phyloP scores from a whole-genome alignment of 306 rosid species.

The Dalbergia cultrata region DNA sequence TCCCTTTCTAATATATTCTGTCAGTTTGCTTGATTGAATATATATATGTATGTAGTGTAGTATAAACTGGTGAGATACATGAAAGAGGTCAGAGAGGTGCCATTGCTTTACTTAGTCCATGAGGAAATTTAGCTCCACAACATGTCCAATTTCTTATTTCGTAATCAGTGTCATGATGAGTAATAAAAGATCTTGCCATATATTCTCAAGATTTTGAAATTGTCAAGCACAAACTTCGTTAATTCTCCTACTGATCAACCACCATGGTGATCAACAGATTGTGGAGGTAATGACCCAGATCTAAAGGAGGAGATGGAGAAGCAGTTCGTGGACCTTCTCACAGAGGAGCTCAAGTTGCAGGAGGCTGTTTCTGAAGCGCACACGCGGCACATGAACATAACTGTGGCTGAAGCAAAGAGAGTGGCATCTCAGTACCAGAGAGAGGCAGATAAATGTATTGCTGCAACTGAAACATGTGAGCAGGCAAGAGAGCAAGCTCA shows the following conservation, averaged over 20 bases:
- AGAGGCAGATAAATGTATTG: slow-evolving; percentile 93
- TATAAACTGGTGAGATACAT: background rate
- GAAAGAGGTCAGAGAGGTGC: background rate
- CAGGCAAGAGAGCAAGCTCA: slow-evolving; percentile 84
- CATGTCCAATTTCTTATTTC: slow-evolving; percentile 29
- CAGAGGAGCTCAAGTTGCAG: slow-evolving; percentile 92
- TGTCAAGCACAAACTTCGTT: slow-evolving; percentile 22
- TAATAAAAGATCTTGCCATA: slow-evolving; percentile 15
- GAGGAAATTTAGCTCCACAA: slow-evolving; percentile 16
- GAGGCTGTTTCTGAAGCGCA: slow-evolving; percentile 80
- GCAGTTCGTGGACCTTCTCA: slow-evolving; percentile 90
- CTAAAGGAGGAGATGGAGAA: slow-evolving; percentile 96
- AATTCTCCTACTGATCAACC: slow-evolving; percentile 13
- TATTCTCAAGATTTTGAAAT: slow-evolving; percentile 2
- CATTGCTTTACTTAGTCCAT: slow-evolving; percentile 18
- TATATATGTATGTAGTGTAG: background rate
- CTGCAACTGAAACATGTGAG: slow-evolving; percentile 97
- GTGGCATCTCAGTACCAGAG: slow-evolving; percentile 92
- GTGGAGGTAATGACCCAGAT: slow-evolving; percentile 90
- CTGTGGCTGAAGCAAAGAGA: slow-evolving; percentile 87
- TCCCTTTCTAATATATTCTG: slow-evolving; percentile 2
- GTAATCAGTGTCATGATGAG: slow-evolving; percentile 13
- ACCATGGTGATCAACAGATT: slow-evolving; percentile 65
- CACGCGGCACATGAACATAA: slow-evolving; percentile 81
- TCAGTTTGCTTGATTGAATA: slow-evolving; percentile 24